phyloP scores from a whole-genome alignment of 768 basidiomycete genomes.

The Xerocomus potaroensis region DNA sequence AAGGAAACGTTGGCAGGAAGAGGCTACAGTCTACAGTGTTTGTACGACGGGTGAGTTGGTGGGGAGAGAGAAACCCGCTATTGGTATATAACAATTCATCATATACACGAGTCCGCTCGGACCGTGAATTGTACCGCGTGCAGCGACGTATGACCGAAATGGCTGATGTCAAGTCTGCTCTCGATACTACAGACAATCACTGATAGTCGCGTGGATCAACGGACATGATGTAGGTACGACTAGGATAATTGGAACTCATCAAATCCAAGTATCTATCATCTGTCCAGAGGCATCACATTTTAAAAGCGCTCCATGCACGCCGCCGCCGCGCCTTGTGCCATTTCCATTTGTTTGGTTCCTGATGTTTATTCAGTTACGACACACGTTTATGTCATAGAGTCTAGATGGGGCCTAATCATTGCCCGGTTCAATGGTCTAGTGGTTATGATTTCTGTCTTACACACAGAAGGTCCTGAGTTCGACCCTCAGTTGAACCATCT shows the following conservation, averaged over 20 bases:
- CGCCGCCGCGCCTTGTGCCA: no score
- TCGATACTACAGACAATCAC: background rate
- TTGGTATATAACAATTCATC: slow-evolving; percentile 10
- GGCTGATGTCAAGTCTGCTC: background rate
- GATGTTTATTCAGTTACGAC: no score
- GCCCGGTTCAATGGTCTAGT: slow-evolving; percentile 53
- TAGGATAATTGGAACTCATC: background rate
- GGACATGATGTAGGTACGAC: background rate
- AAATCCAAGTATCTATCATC: no score
- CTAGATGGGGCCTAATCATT: fast-evolving
- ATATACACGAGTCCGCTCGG: background rate
- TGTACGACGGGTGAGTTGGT: background rate
- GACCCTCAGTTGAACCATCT: slow-evolving; percentile 44
- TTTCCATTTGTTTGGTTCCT: no score
- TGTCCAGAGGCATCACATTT: no score
- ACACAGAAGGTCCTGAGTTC: slow-evolving; percentile 39
- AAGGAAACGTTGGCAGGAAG: background rate
- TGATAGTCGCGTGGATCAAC: background rate
- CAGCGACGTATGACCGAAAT: background rate
- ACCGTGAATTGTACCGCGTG: no score
- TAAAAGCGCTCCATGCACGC: no score
- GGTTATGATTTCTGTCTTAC: slow-evolving; percentile 57
- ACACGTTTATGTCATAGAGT: background rate
- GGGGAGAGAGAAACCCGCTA: slow-evolving; percentile 1
- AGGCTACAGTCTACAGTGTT: background rate